A percentile compares a stretch with the other conserved stretches of the same genome.
Evolutionary conservation across 768 basidiomycete genomes (phyloP).

Genomic region (Sistotremastrum niveocremeum): DNA sequence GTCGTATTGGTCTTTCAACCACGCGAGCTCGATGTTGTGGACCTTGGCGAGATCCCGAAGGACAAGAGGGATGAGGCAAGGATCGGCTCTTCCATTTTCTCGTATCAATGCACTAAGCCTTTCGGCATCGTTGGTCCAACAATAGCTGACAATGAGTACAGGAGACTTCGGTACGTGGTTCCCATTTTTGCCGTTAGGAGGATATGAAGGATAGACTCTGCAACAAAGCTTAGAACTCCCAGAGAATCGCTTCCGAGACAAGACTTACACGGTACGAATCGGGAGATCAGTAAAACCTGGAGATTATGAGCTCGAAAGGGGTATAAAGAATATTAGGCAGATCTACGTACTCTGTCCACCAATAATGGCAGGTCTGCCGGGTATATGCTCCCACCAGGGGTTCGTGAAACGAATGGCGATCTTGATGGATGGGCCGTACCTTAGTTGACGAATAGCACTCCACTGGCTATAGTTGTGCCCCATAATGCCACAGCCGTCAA

Average conservation of each 20-base stretch:
- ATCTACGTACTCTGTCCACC: conserved; percentile 20
- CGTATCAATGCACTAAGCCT: conserved; percentile 17
- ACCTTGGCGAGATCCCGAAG: conserved; percentile 18
- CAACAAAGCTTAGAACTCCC: neutral
- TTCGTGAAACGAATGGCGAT: conserved; percentile 24
- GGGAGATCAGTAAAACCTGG: conserved; percentile 26
- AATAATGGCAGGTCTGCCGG: conserved; percentile 12
- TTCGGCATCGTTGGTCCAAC: conserved; percentile 26
- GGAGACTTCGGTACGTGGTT: conserved; percentile 10
- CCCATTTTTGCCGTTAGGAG: conserved; percentile 6
- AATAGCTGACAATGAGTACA: conserved; percentile 28
- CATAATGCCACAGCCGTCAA: conserved; percentile 12
- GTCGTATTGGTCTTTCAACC: too few species aligned
- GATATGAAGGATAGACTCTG: conserved; percentile 30
- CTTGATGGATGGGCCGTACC: conserved; percentile 22
- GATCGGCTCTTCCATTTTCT: too few species aligned
- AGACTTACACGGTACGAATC: conserved; percentile 18
- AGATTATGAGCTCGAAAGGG: too few species aligned
- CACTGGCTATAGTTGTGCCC: conserved; percentile 10
- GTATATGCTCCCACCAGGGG: conserved; percentile 18
- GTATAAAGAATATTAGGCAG: too few species aligned
- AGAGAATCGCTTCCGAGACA: too few species aligned
- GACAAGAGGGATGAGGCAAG: conserved; percentile 13
- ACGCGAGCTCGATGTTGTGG: conserved; percentile 11
- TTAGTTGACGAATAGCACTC: conserved; percentile 19